phyloP scores from a whole-genome alignment of 306 rosid species.

The Cucumis cinereus region DNA sequence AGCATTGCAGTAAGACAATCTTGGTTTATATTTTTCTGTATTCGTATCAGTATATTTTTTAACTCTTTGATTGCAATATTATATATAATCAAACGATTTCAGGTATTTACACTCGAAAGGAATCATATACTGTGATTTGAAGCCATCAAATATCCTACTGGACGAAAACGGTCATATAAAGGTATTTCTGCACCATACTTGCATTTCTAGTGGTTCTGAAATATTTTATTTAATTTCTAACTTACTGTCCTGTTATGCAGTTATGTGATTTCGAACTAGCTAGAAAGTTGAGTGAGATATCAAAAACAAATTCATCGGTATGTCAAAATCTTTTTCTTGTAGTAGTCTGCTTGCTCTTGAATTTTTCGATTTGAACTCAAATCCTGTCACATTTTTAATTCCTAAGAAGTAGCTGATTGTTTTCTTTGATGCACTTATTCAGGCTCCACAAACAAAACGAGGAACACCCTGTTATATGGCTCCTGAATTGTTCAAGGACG shows the following conservation, averaged over 20 bases:
- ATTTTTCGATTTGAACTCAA: slow-evolving; percentile 4
- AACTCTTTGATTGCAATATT: slow-evolving; percentile 1
- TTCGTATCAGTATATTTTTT: slow-evolving; percentile 14
- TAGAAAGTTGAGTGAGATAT: slow-evolving; percentile 71
- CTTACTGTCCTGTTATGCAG: slow-evolving; percentile 31
- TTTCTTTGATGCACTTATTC: slow-evolving; percentile 18
- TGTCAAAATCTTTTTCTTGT: slow-evolving; percentile 7
- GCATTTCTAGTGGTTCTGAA: not conserved
- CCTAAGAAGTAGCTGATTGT: slow-evolving; percentile 10
- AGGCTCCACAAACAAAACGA: slow-evolving; percentile 89
- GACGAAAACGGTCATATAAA: slow-evolving; percentile 85
- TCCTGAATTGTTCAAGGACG: slow-evolving; percentile 96
- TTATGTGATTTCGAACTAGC: slow-evolving; percentile 97
- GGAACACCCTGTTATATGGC: slow-evolving; percentile 99
- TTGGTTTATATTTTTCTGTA: slow-evolving; percentile 9
- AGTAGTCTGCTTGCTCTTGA: not conserved
- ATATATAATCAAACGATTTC: slow-evolving; percentile 12
- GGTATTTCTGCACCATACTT: slow-evolving; percentile 28
- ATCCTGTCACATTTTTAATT: not conserved
- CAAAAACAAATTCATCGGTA: slow-evolving; percentile 67
- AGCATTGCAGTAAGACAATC: slow-evolving; percentile 61
- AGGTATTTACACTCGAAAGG: slow-evolving; percentile 91
- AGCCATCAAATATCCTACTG: slow-evolving; percentile 82
- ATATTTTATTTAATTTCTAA: not conserved
- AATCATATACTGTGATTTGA: slow-evolving; percentile 82